Percentiles rank a stretch among this genome's conserved stretches.
phyloP scores from a whole-genome alignment of 179 eudicot species.

The Nepenthes alata region DNA sequence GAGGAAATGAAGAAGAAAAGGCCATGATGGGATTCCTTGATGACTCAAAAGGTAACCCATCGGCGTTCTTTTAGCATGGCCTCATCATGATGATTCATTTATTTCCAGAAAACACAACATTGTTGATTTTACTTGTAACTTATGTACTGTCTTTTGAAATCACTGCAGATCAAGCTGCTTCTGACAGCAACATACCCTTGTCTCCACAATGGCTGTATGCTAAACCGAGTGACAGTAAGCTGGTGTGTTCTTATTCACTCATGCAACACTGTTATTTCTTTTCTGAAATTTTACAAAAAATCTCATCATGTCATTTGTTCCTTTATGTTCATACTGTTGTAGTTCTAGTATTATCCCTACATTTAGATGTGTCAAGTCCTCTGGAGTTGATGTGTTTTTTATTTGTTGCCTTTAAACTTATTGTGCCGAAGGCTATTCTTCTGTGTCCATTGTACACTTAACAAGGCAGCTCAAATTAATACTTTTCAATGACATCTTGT shows the following conservation, averaged over 20 bases:
- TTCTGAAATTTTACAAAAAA: neutral
- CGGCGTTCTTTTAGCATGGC: too few species aligned
- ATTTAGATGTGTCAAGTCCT: neutral
- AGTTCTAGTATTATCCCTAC: too few species aligned
- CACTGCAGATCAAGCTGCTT: slow-evolving; percentile 47
- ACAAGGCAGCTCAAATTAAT: too few species aligned
- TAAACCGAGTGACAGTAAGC: slow-evolving; percentile 65
- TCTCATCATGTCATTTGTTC: neutral
- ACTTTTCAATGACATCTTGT: too few species aligned
- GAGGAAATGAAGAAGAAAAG: slow-evolving; percentile 51
- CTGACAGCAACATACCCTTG: slow-evolving; percentile 79
- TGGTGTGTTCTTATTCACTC: slow-evolving; percentile 24
- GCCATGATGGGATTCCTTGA: slow-evolving; percentile 40
- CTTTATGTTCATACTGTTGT: too few species aligned
- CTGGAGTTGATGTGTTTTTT: neutral
- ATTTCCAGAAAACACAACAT: neutral
- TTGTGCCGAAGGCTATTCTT: too few species aligned
- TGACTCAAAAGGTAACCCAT: slow-evolving; percentile 51
- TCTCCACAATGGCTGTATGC: slow-evolving; percentile 98
- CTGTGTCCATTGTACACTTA: too few species aligned
- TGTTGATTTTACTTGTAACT: neutral
- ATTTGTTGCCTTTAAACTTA: too few species aligned
- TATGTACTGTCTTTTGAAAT: slow-evolving; percentile 4
- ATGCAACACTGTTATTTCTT: neutral
- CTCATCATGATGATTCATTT: neutral